Base-by-base conservation (phyloP, 345 rosid genomes). In the Gossypium thurberi region DNA sequence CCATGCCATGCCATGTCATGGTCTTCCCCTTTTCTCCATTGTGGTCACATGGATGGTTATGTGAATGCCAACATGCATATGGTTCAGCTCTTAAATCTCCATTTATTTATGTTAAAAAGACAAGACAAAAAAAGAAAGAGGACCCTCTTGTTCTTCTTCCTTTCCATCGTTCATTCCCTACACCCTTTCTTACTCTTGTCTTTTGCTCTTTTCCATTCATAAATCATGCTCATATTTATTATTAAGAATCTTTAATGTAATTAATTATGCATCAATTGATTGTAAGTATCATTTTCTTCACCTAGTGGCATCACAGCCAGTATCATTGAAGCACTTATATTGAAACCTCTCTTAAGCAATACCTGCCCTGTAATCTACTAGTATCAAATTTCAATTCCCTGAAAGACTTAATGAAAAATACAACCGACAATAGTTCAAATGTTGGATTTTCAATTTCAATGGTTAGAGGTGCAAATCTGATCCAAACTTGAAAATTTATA, bases 1-100 rank as follows among this genome's bases (percentile, higher is more conserved):
- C 40, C 40, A 33, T 33, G 40, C 1, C 21, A 21, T 37, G 25
- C n/a, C 21, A 37, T 15, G 11, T n/a, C 48, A 20, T 47, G 33
- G 46, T 66, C 71, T 46, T 66, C 28, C 11, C 47, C 55, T 44
- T 20, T 18, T 66, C 42, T 66, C 73, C 61, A 10, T 52, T 17
- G 17, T 13, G n/a, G 44, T 65, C 69, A 65, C 70, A 65, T 65
- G 69, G 52, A 20, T 42, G 69, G 20, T 20, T 40, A 23, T 67
- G 71, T 67, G 71, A 17, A 25, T 47, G 56, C 18, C 25, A 47
- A 67, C 21, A 67, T 67, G 57, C 43, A 67, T 50, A 46, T 66
- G 70, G 70, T 23, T 66, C 48, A 46, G 20, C 15, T 23, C 57
- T 43, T 20, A 56, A 21, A 20, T 56, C 44, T 48, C 53, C 70